A percentile compares a stretch with the other conserved stretches of the same genome.
These are phyloP conservation scores for Abrus pulchellus DNA, from an alignment of 306 rosid species.

Conservation along the genomic window DNA sequence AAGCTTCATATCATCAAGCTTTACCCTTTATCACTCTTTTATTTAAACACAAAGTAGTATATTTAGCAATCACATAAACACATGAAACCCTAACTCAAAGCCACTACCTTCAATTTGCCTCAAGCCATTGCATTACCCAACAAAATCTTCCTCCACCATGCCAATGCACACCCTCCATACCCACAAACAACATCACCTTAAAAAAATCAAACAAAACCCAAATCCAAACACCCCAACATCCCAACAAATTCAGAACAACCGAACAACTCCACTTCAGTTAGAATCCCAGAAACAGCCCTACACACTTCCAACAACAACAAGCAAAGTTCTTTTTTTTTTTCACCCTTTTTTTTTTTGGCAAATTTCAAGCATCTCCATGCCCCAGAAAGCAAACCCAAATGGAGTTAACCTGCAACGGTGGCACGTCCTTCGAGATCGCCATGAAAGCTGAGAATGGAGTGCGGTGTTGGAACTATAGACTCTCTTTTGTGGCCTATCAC, in stretches of 20 bases:
- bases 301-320: background rate
- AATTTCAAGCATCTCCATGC: slow-evolving; percentile 47
- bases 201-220: slow-evolving; percentile 58
- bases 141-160: slow-evolving; percentile 47
- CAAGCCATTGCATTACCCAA: slow-evolving; percentile 58
- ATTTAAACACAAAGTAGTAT: slow-evolving; percentile 43
- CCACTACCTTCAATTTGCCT: slow-evolving; percentile 46
- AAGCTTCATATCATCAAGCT: slow-evolving; percentile 90
- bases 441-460: slow-evolving; percentile 47
- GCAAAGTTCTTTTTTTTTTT: slow-evolving; percentile 23
- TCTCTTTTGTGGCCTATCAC: slow-evolving; percentile 68
- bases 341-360: background rate
- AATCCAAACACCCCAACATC: slow-evolving; percentile 50
- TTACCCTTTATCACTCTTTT: slow-evolving; percentile 48
- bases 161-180: slow-evolving; percentile 56
- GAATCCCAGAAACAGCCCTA: slow-evolving; percentile 16
- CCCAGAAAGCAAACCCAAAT: slow-evolving; percentile 54
- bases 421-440: slow-evolving; percentile 69
- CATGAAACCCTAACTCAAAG: slow-evolving; percentile 67
- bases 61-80: slow-evolving; percentile 49
- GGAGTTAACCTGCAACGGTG: slow-evolving; percentile 45
- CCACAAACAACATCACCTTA: slow-evolving; percentile 20
- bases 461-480: slow-evolving; percentile 54
- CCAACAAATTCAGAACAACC: slow-evolving; percentile 43
- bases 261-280: background rate